These are phyloP conservation scores for Beta macrorhiza DNA, from an alignment of 179 eudicot genomes.

Conservation along the genomic window DNA sequence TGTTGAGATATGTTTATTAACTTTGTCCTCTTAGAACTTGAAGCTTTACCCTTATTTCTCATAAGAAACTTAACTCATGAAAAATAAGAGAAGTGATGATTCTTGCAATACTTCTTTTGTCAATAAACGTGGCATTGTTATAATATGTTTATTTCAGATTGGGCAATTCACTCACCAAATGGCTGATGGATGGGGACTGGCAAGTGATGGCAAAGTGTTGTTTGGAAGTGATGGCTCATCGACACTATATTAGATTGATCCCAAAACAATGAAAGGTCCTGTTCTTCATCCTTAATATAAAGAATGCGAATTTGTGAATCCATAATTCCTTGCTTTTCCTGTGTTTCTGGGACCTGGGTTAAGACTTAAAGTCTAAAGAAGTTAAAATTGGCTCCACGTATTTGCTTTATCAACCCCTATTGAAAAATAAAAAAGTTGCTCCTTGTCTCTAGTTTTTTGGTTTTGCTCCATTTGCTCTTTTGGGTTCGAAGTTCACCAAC, in stretches of 20 bases:
- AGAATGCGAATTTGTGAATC: not conserved
- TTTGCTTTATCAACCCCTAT: not conserved
- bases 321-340: not conserved
- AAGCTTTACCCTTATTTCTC: no score
- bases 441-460: no score
- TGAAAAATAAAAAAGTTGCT: no score
- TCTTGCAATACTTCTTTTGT: no score
- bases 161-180: slow-evolving; percentile 66
- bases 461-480: no score
- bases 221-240: slow-evolving; percentile 95
- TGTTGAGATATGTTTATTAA: not conserved
- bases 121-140: no score
- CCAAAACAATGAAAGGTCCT: slow-evolving; percentile 70
- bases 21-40: no score
- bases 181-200: slow-evolving; percentile 96
- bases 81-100: no score
- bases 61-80: no score
- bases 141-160: slow-evolving; percentile 43
- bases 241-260: slow-evolving; percentile 71
- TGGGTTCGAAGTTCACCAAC: no score
- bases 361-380: not conserved
- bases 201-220: slow-evolving; percentile 77
- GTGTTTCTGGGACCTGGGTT: not conserved
- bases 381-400: not conserved
- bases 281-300: not conserved